Percentiles rank a stretch among this genome's conserved stretches.
phyloP scores from a whole-genome alignment of 2,329 filamentous ascomycete species.

The Didymella arachidicola region DNA sequence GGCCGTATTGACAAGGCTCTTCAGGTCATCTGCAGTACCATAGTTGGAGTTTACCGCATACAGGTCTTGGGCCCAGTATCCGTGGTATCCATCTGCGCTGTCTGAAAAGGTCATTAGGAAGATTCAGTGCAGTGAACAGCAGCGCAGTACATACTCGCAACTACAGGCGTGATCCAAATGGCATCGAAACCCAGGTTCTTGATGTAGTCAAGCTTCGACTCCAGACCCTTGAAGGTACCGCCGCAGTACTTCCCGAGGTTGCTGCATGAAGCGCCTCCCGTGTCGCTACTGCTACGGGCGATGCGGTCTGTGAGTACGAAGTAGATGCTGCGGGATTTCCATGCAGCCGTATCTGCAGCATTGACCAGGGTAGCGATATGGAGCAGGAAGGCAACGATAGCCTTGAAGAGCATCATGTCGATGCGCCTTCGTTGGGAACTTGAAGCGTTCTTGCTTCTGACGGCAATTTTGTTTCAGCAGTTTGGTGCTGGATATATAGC shows the following conservation, averaged over 20 bases:
- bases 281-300: constrained; percentile 45
- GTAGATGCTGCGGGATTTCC: constrained; percentile 51
- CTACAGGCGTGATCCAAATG: constrained; percentile 56
- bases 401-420: constrained; percentile 31
- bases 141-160: constrained; percentile 36
- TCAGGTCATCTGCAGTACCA: constrained; percentile 57
- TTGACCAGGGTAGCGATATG: constrained; percentile 29
- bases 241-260: constrained; percentile 57
- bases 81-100: constrained; percentile 59
- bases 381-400: constrained; percentile 27
- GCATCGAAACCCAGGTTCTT: constrained; percentile 60
- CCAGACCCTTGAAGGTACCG: constrained; percentile 60
- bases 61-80: constrained; percentile 60
- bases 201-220: constrained; percentile 60
- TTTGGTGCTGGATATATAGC: constrained; percentile 16
- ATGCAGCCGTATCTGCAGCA: constrained; percentile 44
- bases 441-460: not conserved
- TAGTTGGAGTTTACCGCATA: constrained; percentile 60
- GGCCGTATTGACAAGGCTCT: constrained; percentile 55
- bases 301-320: constrained; percentile 49
- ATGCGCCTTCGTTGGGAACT: not conserved
- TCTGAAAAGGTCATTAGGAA: constrained; percentile 21
- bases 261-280: constrained; percentile 40
- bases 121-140: not conserved
- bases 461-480: not conserved